Base-by-base conservation (phyloP, 2,329 filamentous ascomycete genomes). In the Pestalotiopsis sp. region DNA sequence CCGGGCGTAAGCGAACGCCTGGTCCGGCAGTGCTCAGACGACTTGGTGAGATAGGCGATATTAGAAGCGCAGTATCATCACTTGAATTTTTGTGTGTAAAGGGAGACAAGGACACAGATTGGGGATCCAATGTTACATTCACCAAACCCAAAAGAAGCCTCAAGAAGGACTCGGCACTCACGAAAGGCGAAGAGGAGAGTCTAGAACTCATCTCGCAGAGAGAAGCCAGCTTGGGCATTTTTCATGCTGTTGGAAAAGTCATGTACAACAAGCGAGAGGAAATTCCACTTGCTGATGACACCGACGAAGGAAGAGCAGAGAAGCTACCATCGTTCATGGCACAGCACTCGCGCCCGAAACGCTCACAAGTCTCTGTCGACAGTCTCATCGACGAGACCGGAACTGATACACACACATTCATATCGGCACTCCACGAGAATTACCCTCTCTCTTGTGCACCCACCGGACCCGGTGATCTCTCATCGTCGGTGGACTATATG, bases 191-290 rank as follows among this genome's bases (percentile, higher is more conserved):
- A 78, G 85, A 89, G 69, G 92, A 97, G 71, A 95, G 90, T 4
- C 81, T 98, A 11, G 90, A 94, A 76, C 84, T 96, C 69, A 89
- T 98, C 25, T 94, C 93, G 0, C 94, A 95, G 76, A 89, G 96
- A 68, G 96, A 98, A 81, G 91, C 93, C 17, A 97, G 92, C 71
- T 84, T 99, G 2, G 96, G 95, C 1, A 94, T 99, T 65, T 99
- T 99, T 76, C 96, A 99, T 78, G 94, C 96, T 0, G 93, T 98
- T 13, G 96, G 95, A 3, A 98, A 96, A 78, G 93, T 99, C 2
- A 91, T 98, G 0, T 97, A 98, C 83, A 99, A 99, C 83, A 99
- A 98, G 78, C 89, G 96, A 61, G 87, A 92, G 25, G 89, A 91
- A 36, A 78, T 70, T 61, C 79, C 81, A 4, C 80, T 85, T 13